Percentiles rank a stretch among this genome's conserved stretches.
phyloP scores from a whole-genome alignment of 108 stramenopile species.

The Cafeteria roenbergensis region DNA sequence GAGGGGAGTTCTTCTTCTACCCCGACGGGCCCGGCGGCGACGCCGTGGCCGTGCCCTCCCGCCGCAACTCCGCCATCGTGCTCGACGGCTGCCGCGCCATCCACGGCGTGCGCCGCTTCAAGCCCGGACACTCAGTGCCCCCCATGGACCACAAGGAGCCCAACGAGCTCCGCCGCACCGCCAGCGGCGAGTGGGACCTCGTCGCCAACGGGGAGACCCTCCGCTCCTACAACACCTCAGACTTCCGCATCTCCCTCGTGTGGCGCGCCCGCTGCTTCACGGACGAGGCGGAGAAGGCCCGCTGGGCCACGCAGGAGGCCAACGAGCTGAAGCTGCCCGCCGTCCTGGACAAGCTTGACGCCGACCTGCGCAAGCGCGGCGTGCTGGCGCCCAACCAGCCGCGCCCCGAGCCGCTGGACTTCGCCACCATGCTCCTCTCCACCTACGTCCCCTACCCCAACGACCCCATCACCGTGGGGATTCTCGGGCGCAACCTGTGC shows the following conservation, averaged over 20 bases:
- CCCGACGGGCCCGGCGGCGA: not conserved
- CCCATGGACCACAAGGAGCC: not conserved
- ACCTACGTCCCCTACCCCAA: not conserved
- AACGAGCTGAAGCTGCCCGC: not conserved
- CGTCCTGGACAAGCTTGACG: not conserved
- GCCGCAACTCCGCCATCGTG: not conserved
- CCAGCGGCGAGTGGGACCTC: not conserved
- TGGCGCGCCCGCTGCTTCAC: not conserved
- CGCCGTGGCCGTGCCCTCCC: not conserved
- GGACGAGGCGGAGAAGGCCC: not conserved
- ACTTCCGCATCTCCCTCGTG: not conserved
- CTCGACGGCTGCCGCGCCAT: not conserved
- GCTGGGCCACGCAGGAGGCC: not conserved
- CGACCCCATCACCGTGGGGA: not conserved
- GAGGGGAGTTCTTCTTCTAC: not conserved
- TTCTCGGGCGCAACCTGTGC: not conserved
- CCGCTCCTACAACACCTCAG: not conserved
- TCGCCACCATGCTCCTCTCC: not conserved
- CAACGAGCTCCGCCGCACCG: not conserved
- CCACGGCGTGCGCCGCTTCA: not conserved
- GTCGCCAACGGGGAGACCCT: not conserved
- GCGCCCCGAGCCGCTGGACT: not conserved
- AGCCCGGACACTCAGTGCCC: not conserved
- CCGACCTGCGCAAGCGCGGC: not conserved
- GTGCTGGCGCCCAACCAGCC: not conserved